A percentile compares a stretch with the other conserved stretches of the same genome.
These are phyloP conservation scores for Henningerozyma blattae DNA, from an alignment of 805 yeast species.

Conservation along the genomic window DNA sequence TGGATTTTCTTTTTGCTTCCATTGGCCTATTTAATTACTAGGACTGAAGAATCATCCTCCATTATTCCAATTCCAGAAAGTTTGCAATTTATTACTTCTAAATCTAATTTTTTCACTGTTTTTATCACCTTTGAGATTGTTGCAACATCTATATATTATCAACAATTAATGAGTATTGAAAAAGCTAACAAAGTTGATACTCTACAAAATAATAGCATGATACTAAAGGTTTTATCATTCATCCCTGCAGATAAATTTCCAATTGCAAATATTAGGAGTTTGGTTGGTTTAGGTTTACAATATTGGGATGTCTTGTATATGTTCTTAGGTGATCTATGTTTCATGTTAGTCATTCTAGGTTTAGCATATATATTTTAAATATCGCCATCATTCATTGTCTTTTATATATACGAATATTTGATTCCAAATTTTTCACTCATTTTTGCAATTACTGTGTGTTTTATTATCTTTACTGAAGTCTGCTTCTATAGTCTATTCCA, in stretches of 20 bases:
- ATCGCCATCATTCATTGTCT: too few species aligned
- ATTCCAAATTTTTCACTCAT: too few species aligned
- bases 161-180: constrained; percentile 17
- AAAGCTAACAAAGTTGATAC: constrained; percentile 16
- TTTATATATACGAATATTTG: too few species aligned
- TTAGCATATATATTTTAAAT: constrained; percentile 4
- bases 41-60: constrained; percentile 4
- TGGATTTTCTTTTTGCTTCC: constrained; percentile 23
- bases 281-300: constrained; percentile 14
- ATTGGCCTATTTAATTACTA: constrained; percentile 18
- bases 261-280: constrained; percentile 17
- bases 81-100: constrained; percentile 7
- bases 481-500: too few species aligned
- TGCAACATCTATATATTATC: constrained; percentile 23
- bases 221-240: constrained; percentile 19
- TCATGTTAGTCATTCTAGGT: constrained; percentile 22
- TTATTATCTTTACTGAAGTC: too few species aligned
- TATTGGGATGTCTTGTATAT: constrained; percentile 25
- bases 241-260: constrained; percentile 26
- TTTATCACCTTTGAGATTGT: constrained; percentile 24
- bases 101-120: constrained; percentile 23
- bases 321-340: constrained; percentile 23
- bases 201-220: constrained; percentile 17
- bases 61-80: constrained; percentile 1
- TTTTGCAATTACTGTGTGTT: too few species aligned